Evolutionary conservation across 1,139 yeast genomes (phyloP).

Genomic region (Lodderomyces orthopsilosis): DNA sequence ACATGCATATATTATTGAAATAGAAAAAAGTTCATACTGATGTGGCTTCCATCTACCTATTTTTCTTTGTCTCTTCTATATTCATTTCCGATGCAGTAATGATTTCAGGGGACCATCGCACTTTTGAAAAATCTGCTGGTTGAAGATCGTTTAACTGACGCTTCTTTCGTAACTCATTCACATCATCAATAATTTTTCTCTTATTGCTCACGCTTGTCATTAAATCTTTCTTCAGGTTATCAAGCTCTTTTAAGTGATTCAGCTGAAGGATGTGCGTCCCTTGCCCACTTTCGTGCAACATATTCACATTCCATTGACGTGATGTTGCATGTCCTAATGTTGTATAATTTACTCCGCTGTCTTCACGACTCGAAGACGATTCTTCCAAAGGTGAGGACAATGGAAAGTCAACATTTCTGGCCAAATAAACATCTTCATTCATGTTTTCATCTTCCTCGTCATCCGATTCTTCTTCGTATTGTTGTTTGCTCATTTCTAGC

Average conservation of each 20-base stretch:
- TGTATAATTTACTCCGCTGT: conserved; percentile 22
- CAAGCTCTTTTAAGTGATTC: conserved; percentile 18
- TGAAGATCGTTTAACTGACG: conserved; percentile 33
- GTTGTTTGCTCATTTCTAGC: conserved; percentile 15
- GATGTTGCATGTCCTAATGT: conserved; percentile 31
- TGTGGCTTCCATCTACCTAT: conserved; percentile 1
- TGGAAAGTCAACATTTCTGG: conserved; percentile 29
- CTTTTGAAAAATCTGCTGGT: conserved; percentile 23
- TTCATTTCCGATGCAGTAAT: too few species aligned
- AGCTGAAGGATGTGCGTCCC: conserved; percentile 18
- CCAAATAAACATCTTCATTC: conserved; percentile 23
- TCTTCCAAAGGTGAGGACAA: conserved; percentile 16
- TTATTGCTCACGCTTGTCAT: conserved; percentile 21
- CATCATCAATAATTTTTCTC: conserved; percentile 29
- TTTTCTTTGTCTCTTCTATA: conserved; percentile 23
- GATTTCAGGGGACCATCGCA: too few species aligned
- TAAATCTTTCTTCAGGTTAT: conserved; percentile 13
- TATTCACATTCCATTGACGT: conserved; percentile 27
- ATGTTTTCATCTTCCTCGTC: conserved; percentile 21
- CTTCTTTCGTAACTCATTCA: conserved; percentile 27
- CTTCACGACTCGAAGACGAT: conserved; percentile 7
- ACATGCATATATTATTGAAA: background rate
- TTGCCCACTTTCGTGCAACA: conserved; percentile 21
- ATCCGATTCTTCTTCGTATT: conserved; percentile 29
- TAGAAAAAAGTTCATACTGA: background rate